Evolutionary conservation across 257 asterid genomes (phyloP).

Genomic region (Datura wrightii): DNA sequence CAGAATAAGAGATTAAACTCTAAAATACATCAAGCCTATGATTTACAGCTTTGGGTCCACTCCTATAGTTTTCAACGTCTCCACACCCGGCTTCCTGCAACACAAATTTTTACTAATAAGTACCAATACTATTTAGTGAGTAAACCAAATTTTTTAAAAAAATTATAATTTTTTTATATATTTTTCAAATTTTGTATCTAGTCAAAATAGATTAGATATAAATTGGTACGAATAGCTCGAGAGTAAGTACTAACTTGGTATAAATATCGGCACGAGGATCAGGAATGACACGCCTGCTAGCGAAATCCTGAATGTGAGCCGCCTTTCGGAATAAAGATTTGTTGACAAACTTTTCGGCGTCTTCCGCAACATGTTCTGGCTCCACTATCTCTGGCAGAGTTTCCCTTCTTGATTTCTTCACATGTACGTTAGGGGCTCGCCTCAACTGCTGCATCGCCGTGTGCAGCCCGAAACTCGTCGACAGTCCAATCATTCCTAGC

Average conservation of each 20-base stretch:
- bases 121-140: no score
- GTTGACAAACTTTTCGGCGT: slow-evolving; percentile 55
- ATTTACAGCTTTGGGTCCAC: slow-evolving; percentile 48
- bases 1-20: neutral
- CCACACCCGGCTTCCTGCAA: slow-evolving; percentile 50
- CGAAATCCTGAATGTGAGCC: slow-evolving; percentile 54
- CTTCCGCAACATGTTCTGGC: slow-evolving; percentile 64
- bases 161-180: no score
- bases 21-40: neutral
- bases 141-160: no score
- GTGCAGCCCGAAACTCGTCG: slow-evolving; percentile 52
- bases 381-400: slow-evolving; percentile 67
- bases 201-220: no score
- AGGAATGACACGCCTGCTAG: slow-evolving; percentile 32
- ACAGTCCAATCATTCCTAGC: slow-evolving; percentile 54
- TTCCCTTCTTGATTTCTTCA: slow-evolving; percentile 67
- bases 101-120: neutral
- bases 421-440: slow-evolving; percentile 59
- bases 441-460: slow-evolving; percentile 61
- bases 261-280: slow-evolving; percentile 48
- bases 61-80: slow-evolving; percentile 60
- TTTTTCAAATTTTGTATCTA: no score
- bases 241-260: slow-evolving; percentile 43
- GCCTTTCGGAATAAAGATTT: slow-evolving; percentile 65
- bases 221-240: no score